A percentile compares a stretch with the other conserved stretches of the same genome.
Conservation (phyloP, 768 basidiomycete species). For the Bullera alba region DNA sequence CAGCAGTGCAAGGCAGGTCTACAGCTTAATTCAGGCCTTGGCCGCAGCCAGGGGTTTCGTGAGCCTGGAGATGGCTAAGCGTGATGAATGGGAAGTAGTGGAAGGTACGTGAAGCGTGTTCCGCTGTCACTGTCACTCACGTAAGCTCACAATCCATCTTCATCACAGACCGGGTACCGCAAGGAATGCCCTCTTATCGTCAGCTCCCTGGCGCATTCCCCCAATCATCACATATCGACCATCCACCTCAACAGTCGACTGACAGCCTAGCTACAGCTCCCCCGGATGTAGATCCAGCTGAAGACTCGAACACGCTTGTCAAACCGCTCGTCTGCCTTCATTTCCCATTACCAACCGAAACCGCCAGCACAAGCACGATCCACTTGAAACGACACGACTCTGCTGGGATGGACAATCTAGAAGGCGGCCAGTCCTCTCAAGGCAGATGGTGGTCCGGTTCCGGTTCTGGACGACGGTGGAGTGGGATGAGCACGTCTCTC, state of each 20-base stretch:
- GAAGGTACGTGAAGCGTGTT: slow-evolving; percentile 20
- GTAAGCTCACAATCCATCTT: too few species aligned
- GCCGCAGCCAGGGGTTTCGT: too few species aligned
- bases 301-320: slow-evolving; percentile 3
- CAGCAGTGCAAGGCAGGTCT: too few species aligned
- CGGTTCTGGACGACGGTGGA: slow-evolving; percentile 14
- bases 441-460: slow-evolving; percentile 13
- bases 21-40: too few species aligned
- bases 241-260: slow-evolving; percentile 1
- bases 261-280: background rate
- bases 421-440: slow-evolving; percentile 7
- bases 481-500: slow-evolving; percentile 17
- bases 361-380: slow-evolving; percentile 18
- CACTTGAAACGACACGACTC: slow-evolving; percentile 13
- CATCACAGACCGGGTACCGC: too few species aligned
- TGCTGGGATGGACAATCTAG: background rate
- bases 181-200: slow-evolving; percentile 13
- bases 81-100: slow-evolving; percentile 32
- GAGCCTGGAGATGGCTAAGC: background rate
- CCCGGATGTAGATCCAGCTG: background rate
- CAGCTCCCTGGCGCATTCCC: slow-evolving; percentile 34
- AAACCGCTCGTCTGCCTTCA: slow-evolving; percentile 24
- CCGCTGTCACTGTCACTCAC: too few species aligned
- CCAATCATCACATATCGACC: slow-evolving; percentile 11
- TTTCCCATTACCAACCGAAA: slow-evolving; percentile 1